phyloP scores from a whole-genome alignment of 495 filamentous ascomycete species.

The Bathelium albidoporum region DNA sequence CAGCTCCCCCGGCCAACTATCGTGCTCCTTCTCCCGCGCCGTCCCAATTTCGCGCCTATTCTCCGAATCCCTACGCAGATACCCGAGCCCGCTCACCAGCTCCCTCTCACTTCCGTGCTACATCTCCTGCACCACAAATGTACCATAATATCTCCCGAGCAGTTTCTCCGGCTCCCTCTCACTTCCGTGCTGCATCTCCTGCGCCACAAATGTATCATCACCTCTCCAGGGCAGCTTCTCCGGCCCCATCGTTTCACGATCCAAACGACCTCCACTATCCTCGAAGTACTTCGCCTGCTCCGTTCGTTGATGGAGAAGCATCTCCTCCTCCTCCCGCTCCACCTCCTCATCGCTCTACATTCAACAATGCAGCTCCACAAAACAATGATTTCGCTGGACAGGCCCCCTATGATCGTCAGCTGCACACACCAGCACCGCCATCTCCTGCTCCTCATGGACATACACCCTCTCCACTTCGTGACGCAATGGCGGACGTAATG shows the following conservation, averaged over 20 bases:
- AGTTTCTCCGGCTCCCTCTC: conserved; percentile 25
- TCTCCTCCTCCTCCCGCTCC: conserved; percentile 35
- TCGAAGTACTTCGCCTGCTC: conserved; percentile 26
- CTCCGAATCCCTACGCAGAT: conserved; percentile 17
- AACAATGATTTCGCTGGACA: not conserved
- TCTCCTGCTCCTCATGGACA: conserved; percentile 34
- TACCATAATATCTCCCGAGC: conserved; percentile 24
- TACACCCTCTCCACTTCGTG: conserved; percentile 75
- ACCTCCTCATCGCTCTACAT: conserved; percentile 27
- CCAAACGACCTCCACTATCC: conserved; percentile 24
- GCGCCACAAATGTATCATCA: conserved; percentile 24
- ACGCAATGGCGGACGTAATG: conserved; percentile 98
- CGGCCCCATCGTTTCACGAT: conserved; percentile 18
- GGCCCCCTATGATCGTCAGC: conserved; percentile 19
- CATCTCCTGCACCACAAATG: conserved; percentile 29
- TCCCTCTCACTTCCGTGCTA: conserved; percentile 15
- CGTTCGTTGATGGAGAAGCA: not conserved
- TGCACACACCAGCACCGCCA: conserved; percentile 50
- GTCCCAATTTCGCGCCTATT: conserved; percentile 16
- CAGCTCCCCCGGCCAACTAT: conserved; percentile 39
- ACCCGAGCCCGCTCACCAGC: conserved; percentile 7
- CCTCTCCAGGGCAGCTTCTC: conserved; percentile 24
- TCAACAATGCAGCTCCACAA: not conserved
- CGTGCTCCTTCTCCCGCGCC: conserved; percentile 13
- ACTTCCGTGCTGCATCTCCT: conserved; percentile 27